Evolutionary conservation across 345 rosid genomes (phyloP).

Genomic region (Raphanus sativus): DNA sequence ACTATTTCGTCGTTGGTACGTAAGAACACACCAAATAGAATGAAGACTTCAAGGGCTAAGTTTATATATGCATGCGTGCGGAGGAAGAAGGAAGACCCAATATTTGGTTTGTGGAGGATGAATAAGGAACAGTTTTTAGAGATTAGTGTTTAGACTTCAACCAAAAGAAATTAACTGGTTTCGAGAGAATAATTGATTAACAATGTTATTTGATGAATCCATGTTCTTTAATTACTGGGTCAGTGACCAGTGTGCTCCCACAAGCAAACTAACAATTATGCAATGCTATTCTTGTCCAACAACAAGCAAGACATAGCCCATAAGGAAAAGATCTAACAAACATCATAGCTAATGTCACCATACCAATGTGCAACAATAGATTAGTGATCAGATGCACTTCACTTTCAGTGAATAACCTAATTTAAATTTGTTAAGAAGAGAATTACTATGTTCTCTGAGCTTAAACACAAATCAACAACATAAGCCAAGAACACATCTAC

Average conservation of each 20-base stretch:
- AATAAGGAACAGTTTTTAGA: not conserved
- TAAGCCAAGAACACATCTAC: not conserved
- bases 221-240: no score
- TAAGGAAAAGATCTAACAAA: not conserved
- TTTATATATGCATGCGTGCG: not conserved
- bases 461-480: not conserved
- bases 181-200: not conserved
- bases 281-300: not conserved
- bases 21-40: not conserved
- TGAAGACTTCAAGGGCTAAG: not conserved
- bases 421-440: not conserved
- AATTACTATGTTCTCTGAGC: not conserved
- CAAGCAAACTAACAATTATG: not conserved
- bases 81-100: not conserved
- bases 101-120: no score
- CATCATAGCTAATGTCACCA: not conserved
- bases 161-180: not conserved
- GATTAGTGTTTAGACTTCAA: not conserved
- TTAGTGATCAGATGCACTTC: not conserved
- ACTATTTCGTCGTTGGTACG: not conserved
- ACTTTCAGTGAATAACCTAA: no score
- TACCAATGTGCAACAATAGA: not conserved
- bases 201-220: not conserved
- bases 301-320: not conserved
- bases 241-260: not conserved